Conservation (phyloP, 2,329 filamentous ascomycete species). For the Pyrenophora graminea region DNA sequence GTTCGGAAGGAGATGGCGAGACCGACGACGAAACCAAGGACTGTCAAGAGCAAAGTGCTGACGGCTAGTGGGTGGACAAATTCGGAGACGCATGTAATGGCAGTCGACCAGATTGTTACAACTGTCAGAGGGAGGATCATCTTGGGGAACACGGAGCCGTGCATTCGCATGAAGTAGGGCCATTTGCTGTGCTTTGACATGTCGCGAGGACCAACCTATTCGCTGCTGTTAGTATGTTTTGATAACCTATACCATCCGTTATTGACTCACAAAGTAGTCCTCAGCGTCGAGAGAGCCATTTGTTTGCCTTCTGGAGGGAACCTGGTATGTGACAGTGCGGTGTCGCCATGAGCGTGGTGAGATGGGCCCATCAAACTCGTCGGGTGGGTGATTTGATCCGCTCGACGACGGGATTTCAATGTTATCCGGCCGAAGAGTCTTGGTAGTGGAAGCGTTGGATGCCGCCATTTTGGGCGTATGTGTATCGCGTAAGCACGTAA, state of each 20-base stretch:
- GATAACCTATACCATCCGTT: conserved; percentile 2
- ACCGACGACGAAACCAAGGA: conserved; percentile 81
- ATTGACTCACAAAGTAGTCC: conserved; percentile 62
- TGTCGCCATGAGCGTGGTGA: conserved; percentile 43
- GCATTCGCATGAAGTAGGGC: conserved; percentile 74
- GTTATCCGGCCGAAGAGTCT: conserved; percentile 36
- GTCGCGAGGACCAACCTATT: conserved; percentile 64
- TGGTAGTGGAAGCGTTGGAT: conserved; percentile 33
- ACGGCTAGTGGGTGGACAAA: conserved; percentile 59
- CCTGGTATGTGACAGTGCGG: conserved; percentile 32
- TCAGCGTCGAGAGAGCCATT: conserved; percentile 51
- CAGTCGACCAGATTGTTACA: conserved; percentile 67
- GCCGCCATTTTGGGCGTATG: conserved; percentile 29
- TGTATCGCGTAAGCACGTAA: conserved; percentile 5
- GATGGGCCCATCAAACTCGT: conserved; percentile 26
- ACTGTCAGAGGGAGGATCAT: conserved; percentile 71
- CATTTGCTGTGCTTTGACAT: conserved; percentile 75
- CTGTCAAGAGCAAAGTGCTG: conserved; percentile 70
- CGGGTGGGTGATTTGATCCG: conserved; percentile 10
- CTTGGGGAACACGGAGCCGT: conserved; percentile 74
- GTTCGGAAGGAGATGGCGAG: conserved; percentile 77
- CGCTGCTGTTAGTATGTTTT: conserved; percentile 11
- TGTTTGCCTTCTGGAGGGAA: conserved; percentile 36
- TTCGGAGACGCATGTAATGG: conserved; percentile 59
- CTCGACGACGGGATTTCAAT: conserved; percentile 35